A percentile compares a stretch with the other conserved stretches of the same genome.
These are phyloP conservation scores for Nemania sp. DNA, from an alignment of 2,329 filamentous ascomycete genomes.

Conservation along the genomic window DNA sequence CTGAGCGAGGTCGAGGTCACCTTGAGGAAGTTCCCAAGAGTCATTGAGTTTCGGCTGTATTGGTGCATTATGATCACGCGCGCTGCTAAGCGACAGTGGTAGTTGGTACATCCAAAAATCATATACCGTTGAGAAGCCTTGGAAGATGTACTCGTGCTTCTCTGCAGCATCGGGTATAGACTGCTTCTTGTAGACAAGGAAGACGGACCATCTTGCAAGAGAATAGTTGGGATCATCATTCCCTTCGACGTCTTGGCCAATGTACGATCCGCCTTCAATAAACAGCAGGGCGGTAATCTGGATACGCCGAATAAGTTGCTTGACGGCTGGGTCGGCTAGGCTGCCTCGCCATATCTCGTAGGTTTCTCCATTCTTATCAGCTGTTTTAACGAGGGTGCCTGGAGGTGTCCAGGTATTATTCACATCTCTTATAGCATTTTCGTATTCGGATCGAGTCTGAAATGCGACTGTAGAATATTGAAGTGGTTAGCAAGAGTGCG, in stretches of 20 bases:
- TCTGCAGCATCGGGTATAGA: conserved; percentile 55
- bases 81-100: conserved; percentile 58
- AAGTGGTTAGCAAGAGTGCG: conserved; percentile 17
- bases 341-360: conserved; percentile 90
- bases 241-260: conserved; percentile 63
- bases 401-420: conserved; percentile 74
- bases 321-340: conserved; percentile 76
- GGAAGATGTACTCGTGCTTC: conserved; percentile 78
- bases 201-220: conserved; percentile 89
- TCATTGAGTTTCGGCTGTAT: conserved; percentile 44
- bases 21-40: conserved; percentile 59
- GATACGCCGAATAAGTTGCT: conserved; percentile 79
- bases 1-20: conserved; percentile 63
- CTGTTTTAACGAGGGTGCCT: conserved; percentile 75
- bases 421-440: conserved; percentile 64
- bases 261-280: conserved; percentile 90
- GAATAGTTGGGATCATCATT: conserved; percentile 78
- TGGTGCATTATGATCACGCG: conserved; percentile 46
- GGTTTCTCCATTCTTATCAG: conserved; percentile 68
- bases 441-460: conserved; percentile 70
- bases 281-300: conserved; percentile 87
- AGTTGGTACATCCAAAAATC: conserved; percentile 78
- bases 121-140: conserved; percentile 92
- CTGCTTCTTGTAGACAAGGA: conserved; percentile 81
- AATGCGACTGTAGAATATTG: conserved; percentile 70